Conservation (phyloP, 495 filamentous ascomycete species). For the Lineolata rhizophorae region DNA sequence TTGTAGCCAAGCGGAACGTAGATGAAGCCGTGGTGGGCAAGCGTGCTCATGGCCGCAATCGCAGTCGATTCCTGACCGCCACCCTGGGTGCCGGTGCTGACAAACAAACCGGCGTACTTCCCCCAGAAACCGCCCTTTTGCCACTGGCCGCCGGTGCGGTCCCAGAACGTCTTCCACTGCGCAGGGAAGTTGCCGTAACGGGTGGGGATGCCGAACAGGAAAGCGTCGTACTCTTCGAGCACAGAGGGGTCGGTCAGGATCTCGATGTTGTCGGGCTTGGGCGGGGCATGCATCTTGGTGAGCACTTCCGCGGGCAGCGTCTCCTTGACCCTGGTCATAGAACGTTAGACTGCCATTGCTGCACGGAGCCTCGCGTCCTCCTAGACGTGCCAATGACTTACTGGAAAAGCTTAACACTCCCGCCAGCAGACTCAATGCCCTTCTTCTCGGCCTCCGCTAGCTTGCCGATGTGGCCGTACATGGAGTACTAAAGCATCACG, state of each 20-base stretch:
- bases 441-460: constrained; percentile 78
- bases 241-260: constrained; percentile 35
- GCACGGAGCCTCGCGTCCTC: too few species aligned
- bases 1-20: constrained; percentile 90
- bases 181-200: constrained; percentile 96
- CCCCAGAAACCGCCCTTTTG: constrained; percentile 50
- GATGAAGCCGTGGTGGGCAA: constrained; percentile 86
- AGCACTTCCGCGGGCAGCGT: constrained; percentile 72
- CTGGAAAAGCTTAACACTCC: constrained; percentile 61
- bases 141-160: constrained; percentile 49
- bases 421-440: constrained; percentile 77
- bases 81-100: constrained; percentile 60
- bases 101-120: constrained; percentile 84
- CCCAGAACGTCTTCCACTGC: constrained; percentile 88
- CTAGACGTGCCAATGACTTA: too few species aligned
- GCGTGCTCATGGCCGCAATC: constrained; percentile 62
- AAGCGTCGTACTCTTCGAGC: constrained; percentile 65
- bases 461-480: constrained; percentile 77
- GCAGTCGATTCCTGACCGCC: constrained; percentile 89
- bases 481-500: constrained; percentile 60
- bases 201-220: constrained; percentile 94
- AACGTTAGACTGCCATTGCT: constrained; percentile 7
- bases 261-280: constrained; percentile 46
- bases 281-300: constrained; percentile 68
- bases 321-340: constrained; percentile 42